A percentile compares a stretch with the other conserved stretches of the same genome.
phyloP scores from a whole-genome alignment of 208 protist species.

The Spironucleus salmonicida region DNA sequence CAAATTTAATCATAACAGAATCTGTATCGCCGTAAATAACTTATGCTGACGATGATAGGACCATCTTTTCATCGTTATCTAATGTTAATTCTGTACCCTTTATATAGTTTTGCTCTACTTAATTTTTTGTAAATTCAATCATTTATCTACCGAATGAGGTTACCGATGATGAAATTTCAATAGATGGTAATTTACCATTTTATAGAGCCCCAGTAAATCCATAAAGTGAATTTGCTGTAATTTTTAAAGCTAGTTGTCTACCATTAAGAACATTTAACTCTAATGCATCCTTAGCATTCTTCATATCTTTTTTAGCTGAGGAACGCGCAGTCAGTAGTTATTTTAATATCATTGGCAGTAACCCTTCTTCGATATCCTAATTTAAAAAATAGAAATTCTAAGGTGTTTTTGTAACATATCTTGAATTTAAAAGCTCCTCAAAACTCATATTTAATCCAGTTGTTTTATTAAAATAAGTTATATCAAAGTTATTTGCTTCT shows the following conservation, averaged over 20 bases:
- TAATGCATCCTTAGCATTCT: constrained; percentile 56
- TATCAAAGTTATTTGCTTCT: not conserved
- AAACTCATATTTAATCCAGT: not conserved
- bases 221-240: constrained; percentile 93
- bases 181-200: constrained; percentile 86
- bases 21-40: constrained; percentile 40
- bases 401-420: constrained; percentile 30
- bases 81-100: not conserved
- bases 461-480: not conserved
- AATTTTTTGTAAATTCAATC: constrained; percentile 4
- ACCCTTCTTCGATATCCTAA: not conserved
- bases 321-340: constrained; percentile 38
- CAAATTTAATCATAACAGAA: constrained; percentile 88
- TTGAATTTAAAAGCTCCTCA: not conserved
- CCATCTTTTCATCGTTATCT: not conserved
- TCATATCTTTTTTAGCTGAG: constrained; percentile 42
- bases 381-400: constrained; percentile 18
- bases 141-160: constrained; percentile 73
- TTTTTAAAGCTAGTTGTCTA: constrained; percentile 87
- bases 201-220: constrained; percentile 90
- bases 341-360: constrained; percentile 44
- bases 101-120: not conserved
- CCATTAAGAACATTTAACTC: constrained; percentile 68
- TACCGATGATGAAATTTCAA: constrained; percentile 67
- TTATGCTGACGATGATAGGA: not conserved